Evolutionary conservation across 805 yeast genomes (phyloP).

Genomic region (Monosporozyma aquatica): DNA sequence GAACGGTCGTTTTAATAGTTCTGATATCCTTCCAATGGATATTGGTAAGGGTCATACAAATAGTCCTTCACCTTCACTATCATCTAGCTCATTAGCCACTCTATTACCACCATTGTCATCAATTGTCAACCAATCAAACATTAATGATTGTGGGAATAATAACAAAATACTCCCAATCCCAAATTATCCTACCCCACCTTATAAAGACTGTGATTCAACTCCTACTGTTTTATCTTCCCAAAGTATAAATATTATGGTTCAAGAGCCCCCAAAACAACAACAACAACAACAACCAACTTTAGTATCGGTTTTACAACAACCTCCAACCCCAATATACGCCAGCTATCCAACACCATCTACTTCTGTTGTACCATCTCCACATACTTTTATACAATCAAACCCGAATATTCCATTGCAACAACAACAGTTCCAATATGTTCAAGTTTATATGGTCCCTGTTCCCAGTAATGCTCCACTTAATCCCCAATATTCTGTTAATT

Average conservation of each 20-base stretch:
- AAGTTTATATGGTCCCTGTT: neutral
- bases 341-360: neutral
- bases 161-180: too few species aligned
- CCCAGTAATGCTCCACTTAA: neutral
- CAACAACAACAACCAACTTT: neutral
- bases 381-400: neutral
- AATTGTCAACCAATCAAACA: neutral
- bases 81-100: neutral
- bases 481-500: neutral
- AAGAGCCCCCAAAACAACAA: neutral
- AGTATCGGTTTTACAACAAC: neutral
- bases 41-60: too few species aligned
- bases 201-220: too few species aligned
- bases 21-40: too few species aligned
- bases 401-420: neutral
- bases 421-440: neutral
- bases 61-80: too few species aligned
- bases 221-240: too few species aligned
- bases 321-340: neutral
- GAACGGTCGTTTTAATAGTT: too few species aligned
- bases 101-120: slow-evolving; percentile 6
- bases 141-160: too few species aligned
- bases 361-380: neutral
- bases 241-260: neutral
- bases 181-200: too few species aligned